Conservation (phyloP, 306 rosid species). For the Glycyrrhiza uralensis region DNA sequence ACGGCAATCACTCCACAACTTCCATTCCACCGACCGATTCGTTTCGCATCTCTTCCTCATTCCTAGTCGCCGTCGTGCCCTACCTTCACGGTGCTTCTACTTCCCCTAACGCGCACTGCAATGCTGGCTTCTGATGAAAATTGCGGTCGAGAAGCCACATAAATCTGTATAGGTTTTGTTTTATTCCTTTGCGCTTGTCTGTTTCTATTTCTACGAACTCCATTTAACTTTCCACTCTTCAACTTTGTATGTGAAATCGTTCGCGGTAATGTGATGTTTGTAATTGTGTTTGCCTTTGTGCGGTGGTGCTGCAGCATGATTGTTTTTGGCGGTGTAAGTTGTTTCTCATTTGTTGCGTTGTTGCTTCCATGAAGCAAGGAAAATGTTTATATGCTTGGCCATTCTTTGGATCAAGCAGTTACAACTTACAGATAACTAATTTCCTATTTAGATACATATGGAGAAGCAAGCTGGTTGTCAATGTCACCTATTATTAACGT, state of each 20-base stretch:
- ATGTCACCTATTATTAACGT: neutral
- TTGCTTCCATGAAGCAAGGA: neutral
- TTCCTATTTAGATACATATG: neutral
- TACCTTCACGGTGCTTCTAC: neutral
- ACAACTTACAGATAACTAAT: neutral
- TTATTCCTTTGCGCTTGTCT: neutral
- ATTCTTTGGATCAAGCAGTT: neutral
- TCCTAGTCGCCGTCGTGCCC: neutral
- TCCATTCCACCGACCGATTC: neutral
- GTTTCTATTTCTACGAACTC: neutral
- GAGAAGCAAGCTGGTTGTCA: neutral
- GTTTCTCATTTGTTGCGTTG: neutral
- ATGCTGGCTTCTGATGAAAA: neutral
- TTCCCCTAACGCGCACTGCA: neutral
- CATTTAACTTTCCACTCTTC: neutral
- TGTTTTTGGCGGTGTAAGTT: neutral
- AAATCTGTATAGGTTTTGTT: constrained; percentile 9
- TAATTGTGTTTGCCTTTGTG: neutral
- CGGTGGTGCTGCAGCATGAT: neutral
- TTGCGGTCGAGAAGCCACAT: neutral
- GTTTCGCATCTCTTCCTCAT: neutral
- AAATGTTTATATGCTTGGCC: neutral
- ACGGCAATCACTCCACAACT: neutral
- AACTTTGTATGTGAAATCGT: neutral
- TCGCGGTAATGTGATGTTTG: neutral